Conservation (phyloP, 768 basidiomycete species). For the Boletus pseudopeckii region DNA sequence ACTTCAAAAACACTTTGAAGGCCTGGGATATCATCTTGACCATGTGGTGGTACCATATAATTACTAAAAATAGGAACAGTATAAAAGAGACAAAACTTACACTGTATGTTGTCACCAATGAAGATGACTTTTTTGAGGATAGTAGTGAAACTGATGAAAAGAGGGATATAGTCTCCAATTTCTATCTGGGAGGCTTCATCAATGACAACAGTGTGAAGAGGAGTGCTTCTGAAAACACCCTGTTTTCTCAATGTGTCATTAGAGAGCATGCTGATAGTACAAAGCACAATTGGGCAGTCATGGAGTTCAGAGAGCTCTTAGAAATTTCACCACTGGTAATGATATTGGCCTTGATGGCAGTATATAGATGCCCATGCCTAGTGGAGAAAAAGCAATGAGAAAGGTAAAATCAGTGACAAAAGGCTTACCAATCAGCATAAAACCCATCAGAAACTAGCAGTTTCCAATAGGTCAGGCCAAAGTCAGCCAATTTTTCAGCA, state of each 20-base stretch:
- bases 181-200: conserved; percentile 73
- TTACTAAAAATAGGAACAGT: conserved; percentile 28
- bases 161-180: conserved; percentile 48
- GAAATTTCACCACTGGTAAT: conserved; percentile 46
- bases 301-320: conserved; percentile 32
- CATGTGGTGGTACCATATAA: conserved; percentile 71
- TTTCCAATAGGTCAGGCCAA: conserved; percentile 54
- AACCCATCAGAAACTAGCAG: conserved; percentile 74
- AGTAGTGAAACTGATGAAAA: conserved; percentile 29
- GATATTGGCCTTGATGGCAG: conserved; percentile 42
- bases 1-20: conserved; percentile 79
- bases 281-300: conserved; percentile 59
- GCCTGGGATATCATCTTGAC: conserved; percentile 61
- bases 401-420: not conserved
- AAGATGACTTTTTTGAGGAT: conserved; percentile 57
- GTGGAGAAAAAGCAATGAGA: conserved; percentile 3
- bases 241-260: conserved; percentile 16
- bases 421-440: conserved; percentile 56
- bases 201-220: conserved; percentile 50
- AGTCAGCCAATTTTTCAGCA: conserved; percentile 67
- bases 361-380: conserved; percentile 83
- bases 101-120: conserved; percentile 67
- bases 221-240: conserved; percentile 27
- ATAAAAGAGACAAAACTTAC: conserved; percentile 36
- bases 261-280: conserved; percentile 77